A percentile compares a stretch with the other conserved stretches of the same genome.
phyloP scores from a whole-genome alignment of 768 basidiomycete genomes.

The Phylloporus sp. region DNA sequence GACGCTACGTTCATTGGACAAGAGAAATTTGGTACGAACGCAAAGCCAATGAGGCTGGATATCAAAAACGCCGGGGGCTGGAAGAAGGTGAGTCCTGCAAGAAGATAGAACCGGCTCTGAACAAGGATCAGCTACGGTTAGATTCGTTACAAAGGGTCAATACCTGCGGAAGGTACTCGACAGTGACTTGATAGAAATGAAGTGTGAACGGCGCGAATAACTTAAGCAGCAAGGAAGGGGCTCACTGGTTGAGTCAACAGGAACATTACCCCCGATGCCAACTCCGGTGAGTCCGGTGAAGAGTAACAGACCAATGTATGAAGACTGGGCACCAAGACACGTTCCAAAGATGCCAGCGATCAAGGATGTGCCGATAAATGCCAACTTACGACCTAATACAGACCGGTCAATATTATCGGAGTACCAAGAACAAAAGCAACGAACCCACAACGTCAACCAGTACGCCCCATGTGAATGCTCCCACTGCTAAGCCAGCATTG shows the following conservation, averaged over 20 bases:
- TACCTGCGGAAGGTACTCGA: conserved; percentile 15
- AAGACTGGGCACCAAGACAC: conserved; percentile 10
- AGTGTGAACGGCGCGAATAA: not conserved
- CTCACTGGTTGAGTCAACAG: conserved; percentile 16
- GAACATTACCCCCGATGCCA: conserved; percentile 13
- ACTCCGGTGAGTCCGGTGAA: conserved; percentile 10
- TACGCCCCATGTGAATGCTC: conserved; percentile 11
- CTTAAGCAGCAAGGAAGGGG: too few species aligned
- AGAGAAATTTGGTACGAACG: conserved; percentile 12
- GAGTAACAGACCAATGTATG: conserved; percentile 9
- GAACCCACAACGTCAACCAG: conserved; percentile 18
- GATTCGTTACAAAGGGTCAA: too few species aligned
- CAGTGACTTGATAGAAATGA: not conserved
- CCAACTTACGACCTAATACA: conserved; percentile 12
- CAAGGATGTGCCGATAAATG: conserved; percentile 14
- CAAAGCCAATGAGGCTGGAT: conserved; percentile 3
- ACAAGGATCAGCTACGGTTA: not conserved
- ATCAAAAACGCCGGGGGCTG: not conserved
- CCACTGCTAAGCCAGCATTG: not conserved
- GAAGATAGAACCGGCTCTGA: conserved; percentile 14
- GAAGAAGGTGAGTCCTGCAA: conserved; percentile 10
- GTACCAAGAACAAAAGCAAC: not conserved
- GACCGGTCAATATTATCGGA: not conserved
- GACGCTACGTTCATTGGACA: conserved; percentile 9
- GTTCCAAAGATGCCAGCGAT: conserved; percentile 12